Evolutionary conservation across 805 yeast species (phyloP), one percentile per base, ranked within the genome.

Genomic region (Ogataea ramenticola): DNA sequence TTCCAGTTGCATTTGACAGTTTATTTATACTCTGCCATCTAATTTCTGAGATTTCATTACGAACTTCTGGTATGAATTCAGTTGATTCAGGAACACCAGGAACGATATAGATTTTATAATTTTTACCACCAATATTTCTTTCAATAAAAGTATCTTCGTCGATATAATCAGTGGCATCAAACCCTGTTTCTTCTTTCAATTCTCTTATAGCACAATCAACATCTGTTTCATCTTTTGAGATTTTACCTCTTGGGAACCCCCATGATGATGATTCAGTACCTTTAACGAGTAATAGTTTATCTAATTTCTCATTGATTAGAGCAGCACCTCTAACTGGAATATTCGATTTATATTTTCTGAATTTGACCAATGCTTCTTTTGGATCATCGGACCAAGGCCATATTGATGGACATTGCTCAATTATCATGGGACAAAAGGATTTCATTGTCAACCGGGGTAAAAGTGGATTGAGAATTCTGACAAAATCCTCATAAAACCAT

Each of bases 241-340:
- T 93, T 64, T 93, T 93, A 6, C 99, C 99, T 61, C 96, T 72
- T 6, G 99, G 99, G 57, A 93, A 93, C 8, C 96, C 85, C 98
- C 98, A 93, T 1, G 84, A 66, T 29, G 68, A 65, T 12, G 89
- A 75, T 49, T 86, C 95, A 41, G 81, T 80, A 4, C 96, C 97
- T 57, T 86, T 81, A 5, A 93, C 95, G 50, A 93, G 66, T 26
- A 95, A 58, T 11, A 87, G 68, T 57, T 86, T 87, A 44, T 80
- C 75, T 67, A 88, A 61, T 30, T 73, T 75, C 43, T 74, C 69
- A 58, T 87, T 89, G 55, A 93, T 74, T 43, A 95, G 69, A 9
- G 96, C 96, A 38, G 91, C 93, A 29, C 99, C 99, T 55, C 99
- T 74, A 2, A 93, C 99, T 0, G 99, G 99, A 46, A 93, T 91